A percentile compares a stretch with the other conserved stretches of the same genome.
phyloP scores from a whole-genome alignment of 225 moss, liverwort and hornwort genomes.

The Antitrichia curtipendula region DNA sequence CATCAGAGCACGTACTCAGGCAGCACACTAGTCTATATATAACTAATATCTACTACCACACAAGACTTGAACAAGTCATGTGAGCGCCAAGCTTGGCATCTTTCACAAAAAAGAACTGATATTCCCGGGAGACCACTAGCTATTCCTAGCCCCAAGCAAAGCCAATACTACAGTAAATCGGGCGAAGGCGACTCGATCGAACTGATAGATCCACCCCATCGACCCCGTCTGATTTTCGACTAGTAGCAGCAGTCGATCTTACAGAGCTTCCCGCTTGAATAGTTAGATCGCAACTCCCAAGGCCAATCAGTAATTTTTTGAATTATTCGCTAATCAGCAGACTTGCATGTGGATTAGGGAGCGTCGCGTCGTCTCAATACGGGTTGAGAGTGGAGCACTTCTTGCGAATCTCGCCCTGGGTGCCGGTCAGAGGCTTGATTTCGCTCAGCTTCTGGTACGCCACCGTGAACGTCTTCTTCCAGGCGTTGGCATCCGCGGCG shows the following conservation, averaged over 20 bases:
- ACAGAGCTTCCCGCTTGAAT: too few species aligned
- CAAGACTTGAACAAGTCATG: neutral
- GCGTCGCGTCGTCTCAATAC: too few species aligned
- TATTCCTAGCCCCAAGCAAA: neutral
- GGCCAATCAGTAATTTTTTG: neutral
- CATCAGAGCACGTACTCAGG: conserved; percentile 18
- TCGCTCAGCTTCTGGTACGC: conserved; percentile 39
- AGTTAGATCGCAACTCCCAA: neutral
- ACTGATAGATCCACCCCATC: neutral
- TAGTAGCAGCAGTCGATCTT: neutral
- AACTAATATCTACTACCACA: neutral
- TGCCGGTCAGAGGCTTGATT: conserved; percentile 29
- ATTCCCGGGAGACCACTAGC: neutral
- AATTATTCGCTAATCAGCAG: neutral
- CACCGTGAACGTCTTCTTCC: conserved; percentile 14
- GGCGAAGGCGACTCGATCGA: neutral
- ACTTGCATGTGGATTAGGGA: neutral
- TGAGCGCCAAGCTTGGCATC: neutral
- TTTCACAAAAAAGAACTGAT: neutral
- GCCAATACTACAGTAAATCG: neutral
- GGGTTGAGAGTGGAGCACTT: conserved; percentile 12
- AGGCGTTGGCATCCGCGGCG: conserved; percentile 24
- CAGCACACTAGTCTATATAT: neutral
- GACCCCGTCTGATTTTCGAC: neutral
- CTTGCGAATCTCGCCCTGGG: conserved; percentile 8